Base-by-base conservation (phyloP, 2,329 filamentous ascomycete species). In the Sarocladium strictum region DNA sequence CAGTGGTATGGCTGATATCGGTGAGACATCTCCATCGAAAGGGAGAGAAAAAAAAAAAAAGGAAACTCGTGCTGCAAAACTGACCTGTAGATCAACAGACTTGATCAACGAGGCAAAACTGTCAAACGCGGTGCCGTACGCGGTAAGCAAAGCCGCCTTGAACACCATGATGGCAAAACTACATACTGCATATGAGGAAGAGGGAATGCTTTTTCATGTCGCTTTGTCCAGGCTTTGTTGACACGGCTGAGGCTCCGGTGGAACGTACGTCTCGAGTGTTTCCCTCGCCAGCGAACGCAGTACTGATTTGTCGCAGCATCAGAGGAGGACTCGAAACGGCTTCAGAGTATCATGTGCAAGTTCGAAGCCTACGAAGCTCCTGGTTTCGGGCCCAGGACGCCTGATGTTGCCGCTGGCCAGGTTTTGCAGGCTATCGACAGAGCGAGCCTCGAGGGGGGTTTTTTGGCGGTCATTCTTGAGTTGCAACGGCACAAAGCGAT, bases 81-180 rank as follows among this genome's bases (percentile, higher is more conserved):
- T n/a, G n/a, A n/a, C n/a, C n/a, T n/a, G n/a, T n/a, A n/a, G n/a
- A n/a, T n/a, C n/a, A n/a, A n/a, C 17, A 45, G 40, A 45, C 23
- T 17, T 49, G 14, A 49, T 49, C 43, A 49, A 49, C 17, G 26
- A 49, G 26, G 43, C 26, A 27, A 27, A 49, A n/a, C 43, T 49
- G 3, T 21, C 26, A 15, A 29, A 49, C 9, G 26, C 43, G 15
- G 43, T 17, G 11, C 43, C 43, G 4, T 49, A 49, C n/a, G 10
- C 43, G 10, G 17, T n/a, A 9, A 49, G 26, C 43, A 49, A 49
- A n/a, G 43, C 43, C n/a, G 43, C 43, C 3, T 19, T 49, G 10
- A 49, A 4, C 10, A 49, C 43, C 24, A 49, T 32, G 23, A 17
- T 49, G 3, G 43, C 43, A 3, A 49, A 49, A n/a, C 26, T 29